Base-by-base conservation (phyloP, 345 rosid species). In the Erucastrum elatum region DNA sequence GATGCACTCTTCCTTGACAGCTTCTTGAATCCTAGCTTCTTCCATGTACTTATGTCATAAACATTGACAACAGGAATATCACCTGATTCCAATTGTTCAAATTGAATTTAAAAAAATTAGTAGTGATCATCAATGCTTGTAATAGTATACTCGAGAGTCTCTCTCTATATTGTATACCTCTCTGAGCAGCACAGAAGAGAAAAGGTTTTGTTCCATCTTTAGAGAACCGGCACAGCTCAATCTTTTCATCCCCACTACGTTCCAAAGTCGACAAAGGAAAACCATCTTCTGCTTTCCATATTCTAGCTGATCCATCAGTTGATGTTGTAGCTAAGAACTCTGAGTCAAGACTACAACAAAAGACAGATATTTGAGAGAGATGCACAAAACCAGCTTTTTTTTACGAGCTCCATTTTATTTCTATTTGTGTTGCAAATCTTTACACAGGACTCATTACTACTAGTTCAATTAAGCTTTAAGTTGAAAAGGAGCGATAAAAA, bases 141-240 rank as follows among this genome's bases (percentile, higher is more conserved):
- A 21, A 68, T 37, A 17, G 15, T 79, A 13, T 39, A 62, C 55
- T 21, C 13, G 0, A 31, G 49, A 55, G 60, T 55, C 8, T 15
- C 25, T 37, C 71, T 11, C 29, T 35, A 75, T 10, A 70, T 64
- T 25, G 17, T 33, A 6, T 75, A 92, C 98, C 97, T 84, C 75
- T 90, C 34, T 89, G 93, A 70, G 92, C 89, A 51, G 92, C 85
- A 83, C 94, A 91, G 78, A 94, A 94, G 64, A 92, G 74, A 84
- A 94, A 91, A 49, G 98, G 98, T 75, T 92, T 94, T 61, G 92
- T 92, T 37, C 98, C 98, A 80, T 94, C 99, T 87, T 86, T 91
- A 34, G 98, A 92, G 78, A 92, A 91, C 12, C 94, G 88, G 71
- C 97, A 92, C 49, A 92, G 80, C 77, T 92, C 98, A 70, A 94